Base-by-base conservation (phyloP, 2,329 filamentous ascomycete genomes). In the Pseudogymnoascus sp. region DNA sequence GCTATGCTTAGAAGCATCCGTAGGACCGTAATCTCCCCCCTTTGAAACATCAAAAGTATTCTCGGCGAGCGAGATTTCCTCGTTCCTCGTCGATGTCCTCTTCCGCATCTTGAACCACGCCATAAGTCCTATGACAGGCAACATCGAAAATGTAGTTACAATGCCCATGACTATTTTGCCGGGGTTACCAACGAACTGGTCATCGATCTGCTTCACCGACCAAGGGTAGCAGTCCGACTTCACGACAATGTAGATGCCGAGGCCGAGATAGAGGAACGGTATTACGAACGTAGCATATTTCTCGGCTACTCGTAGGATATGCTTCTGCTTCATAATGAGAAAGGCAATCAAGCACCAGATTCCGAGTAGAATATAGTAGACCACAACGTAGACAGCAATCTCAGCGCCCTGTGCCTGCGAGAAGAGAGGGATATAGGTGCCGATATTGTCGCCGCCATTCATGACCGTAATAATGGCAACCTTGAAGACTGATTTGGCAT, bases 391-490 rank as follows among this genome's bases (percentile, higher is more conserved):
- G 8, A 74, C 66, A 4, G 70, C 72, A 11, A 74, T 70, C 36
- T 72, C 71, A 11, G 67, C 65, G 2, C 69, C 67, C 18, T 68
- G 61, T 4, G 68, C 68, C 61, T 74, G 71, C 4, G 72, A 71
- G 58, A 74, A 73, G 1, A 73, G 65, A 7, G 71, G 71, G 6
- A 74, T 68, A 60, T 74, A 74, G 1, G 70, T 73, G 37, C 72
- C 68, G 57, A 74, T 72, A 38, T 74, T 74, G 64, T 74, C 72
- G 12, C 69, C 71, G 20, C 72, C 72, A 59, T 73, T 73, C 67
- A 74, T 72, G 16, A 74, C 38, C 4, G 71, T 74, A 59, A 74
- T 68, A 33, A 60, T 58, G 9, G 69, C 65, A 16, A 74, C 72
- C 57, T 71, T 73, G 28, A 70, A 35, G 1, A 72, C 63, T 39